Conservation (phyloP, 352 stramenopile species). For the Pythium insidiosum region DNA sequence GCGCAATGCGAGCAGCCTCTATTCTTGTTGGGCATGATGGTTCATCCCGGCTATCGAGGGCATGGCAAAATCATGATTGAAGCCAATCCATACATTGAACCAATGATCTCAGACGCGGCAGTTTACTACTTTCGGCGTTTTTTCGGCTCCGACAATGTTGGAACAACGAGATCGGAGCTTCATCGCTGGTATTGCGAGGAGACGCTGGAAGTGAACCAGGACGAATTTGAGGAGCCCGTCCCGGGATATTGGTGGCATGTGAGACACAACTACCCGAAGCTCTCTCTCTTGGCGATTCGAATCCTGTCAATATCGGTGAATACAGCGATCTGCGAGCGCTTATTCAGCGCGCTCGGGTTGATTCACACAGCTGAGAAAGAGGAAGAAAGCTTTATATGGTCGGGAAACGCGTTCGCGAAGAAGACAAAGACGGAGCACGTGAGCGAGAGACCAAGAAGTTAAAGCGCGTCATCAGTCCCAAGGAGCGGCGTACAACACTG, state of each 20-base stretch:
- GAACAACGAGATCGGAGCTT: not conserved
- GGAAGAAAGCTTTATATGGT: not conserved
- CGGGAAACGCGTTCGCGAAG: not conserved
- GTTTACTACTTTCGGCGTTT: conserved; percentile 6
- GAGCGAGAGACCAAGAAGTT: not conserved
- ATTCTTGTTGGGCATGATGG: not conserved
- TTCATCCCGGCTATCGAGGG: not conserved
- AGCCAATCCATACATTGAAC: not conserved
- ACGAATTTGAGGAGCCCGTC: not conserved
- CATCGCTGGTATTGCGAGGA: not conserved
- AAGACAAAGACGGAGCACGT: not conserved
- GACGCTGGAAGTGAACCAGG: not conserved
- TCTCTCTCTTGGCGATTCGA: not conserved
- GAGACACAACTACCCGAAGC: not conserved
- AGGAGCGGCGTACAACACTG: not conserved
- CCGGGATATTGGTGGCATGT: not conserved
- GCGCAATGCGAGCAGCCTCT: not conserved
- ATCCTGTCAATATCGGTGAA: not conserved
- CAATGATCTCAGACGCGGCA: not conserved
- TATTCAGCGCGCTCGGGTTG: not conserved
- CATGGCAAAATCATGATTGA: not conserved
- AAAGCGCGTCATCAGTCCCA: not conserved
- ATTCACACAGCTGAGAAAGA: not conserved
- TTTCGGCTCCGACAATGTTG: not conserved
- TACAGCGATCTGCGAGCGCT: not conserved